Percentiles rank a stretch among this genome's conserved stretches.
Evolutionary conservation across 2,329 filamentous ascomycete species (phyloP).

Genomic region (Colletotrichum musicola): DNA sequence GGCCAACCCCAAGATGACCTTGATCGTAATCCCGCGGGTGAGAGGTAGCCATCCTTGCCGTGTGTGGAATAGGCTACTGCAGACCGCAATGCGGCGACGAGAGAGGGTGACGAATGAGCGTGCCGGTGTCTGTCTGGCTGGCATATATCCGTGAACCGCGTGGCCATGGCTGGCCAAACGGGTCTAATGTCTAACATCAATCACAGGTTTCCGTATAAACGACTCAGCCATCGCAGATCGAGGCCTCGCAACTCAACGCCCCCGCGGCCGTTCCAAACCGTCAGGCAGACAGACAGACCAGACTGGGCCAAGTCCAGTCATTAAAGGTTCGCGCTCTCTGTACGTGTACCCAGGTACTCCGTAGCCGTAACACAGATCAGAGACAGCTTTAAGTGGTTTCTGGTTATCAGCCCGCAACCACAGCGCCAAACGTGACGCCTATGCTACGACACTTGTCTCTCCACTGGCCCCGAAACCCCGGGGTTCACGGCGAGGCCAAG

Average conservation of each 20-base stretch:
- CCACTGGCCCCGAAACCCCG: constrained; percentile 28
- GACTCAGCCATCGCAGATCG: constrained; percentile 7
- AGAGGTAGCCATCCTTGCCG: constrained; percentile 17
- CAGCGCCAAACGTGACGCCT: constrained; percentile 20
- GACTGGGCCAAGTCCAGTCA: no score
- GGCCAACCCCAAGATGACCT: constrained; percentile 3
- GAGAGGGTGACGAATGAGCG: constrained; percentile 32
- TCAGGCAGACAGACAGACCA: no score
- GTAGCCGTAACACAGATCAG: not conserved
- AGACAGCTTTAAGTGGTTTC: constrained; percentile 1
- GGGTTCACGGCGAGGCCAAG: constrained; percentile 18
- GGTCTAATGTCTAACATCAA: constrained; percentile 28
- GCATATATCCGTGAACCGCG: constrained; percentile 1
- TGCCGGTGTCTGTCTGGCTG: constrained; percentile 14
- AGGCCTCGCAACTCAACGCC: constrained; percentile 6
- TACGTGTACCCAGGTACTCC: no score
- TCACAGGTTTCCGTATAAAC: constrained; percentile 28
- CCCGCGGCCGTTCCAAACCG: no score
- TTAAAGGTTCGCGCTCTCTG: no score
- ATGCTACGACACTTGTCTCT: constrained; percentile 35
- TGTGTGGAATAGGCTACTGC: constrained; percentile 13
- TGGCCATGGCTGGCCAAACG: constrained; percentile 11
- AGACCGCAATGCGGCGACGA: not conserved
- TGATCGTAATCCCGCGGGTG: constrained; percentile 17
- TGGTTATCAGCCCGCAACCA: constrained; percentile 3